phyloP scores from a whole-genome alignment of 1,139 yeast species.

The Sugiyamaella novakii region DNA sequence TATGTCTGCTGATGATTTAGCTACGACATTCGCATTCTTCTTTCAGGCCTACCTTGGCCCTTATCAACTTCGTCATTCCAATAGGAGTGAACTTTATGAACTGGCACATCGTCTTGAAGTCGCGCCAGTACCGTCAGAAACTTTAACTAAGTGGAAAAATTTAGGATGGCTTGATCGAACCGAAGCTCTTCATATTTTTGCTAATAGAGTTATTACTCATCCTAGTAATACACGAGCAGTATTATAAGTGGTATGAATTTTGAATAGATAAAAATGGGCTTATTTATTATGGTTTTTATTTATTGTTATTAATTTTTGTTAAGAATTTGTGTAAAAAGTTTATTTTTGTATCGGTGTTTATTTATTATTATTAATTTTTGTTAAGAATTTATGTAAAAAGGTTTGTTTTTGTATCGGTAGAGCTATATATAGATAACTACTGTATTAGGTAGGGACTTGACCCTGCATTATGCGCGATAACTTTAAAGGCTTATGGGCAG shows the following conservation, averaged over 20 bases:
- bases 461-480: too few relatives aligned
- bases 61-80: constrained; percentile 12
- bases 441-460: too few relatives aligned
- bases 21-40: constrained; percentile 22
- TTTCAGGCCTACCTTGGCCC: constrained; percentile 22
- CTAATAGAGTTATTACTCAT: background rate
- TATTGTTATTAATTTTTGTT: too few relatives aligned
- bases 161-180: constrained; percentile 19
- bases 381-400: too few relatives aligned
- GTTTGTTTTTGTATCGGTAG: too few relatives aligned
- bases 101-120: constrained; percentile 17
- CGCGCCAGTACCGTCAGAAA: constrained; percentile 21
- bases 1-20: constrained; percentile 21
- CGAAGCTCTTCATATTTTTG: constrained; percentile 17
- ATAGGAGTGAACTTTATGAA: constrained; percentile 18
- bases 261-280: too few relatives aligned
- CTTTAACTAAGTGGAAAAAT: constrained; percentile 22
- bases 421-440: too few relatives aligned
- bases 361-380: too few relatives aligned
- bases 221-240: constrained; percentile 8
- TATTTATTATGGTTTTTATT: too few relatives aligned
- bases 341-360: too few relatives aligned
- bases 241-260: background rate
- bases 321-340: too few relatives aligned
- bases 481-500: too few relatives aligned